Evolutionary conservation across 2,329 filamentous ascomycete genomes (phyloP), one percentile per base, ranked within the genome.

Genomic region (Dactylellina parvicollis): DNA sequence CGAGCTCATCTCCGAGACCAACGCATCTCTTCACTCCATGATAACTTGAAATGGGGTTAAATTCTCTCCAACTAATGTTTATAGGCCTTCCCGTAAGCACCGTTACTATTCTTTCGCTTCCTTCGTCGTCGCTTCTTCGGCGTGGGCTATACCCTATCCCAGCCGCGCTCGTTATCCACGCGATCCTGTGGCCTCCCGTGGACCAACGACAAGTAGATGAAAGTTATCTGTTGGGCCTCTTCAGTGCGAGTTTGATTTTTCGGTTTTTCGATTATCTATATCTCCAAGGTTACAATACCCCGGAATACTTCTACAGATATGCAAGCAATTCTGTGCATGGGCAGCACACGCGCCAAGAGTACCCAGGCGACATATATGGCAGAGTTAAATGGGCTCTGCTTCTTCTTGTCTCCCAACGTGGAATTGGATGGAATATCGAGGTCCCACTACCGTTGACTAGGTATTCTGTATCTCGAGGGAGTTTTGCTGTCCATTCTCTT

Each of bases 381-480:
- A 50, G 59, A 8, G 36, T 72, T 0, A 26, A 30, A 32, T 72
- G 67, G 67, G 52, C 38, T 14, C 30, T 60, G 4, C 16, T 52
- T 14, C 38, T 72, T 3, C 34, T 72, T 16, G 4, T 65, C 9
- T 65, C 67, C 9, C 59, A 52, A 14, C 67, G 67, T 14, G 67
- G 67, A 4, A 72, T 72, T 18, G 67, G 67, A n/a, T 72, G 67
- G 67, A 72, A 72, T 16, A 40, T 60, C 36, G 26, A 72, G 24
- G 60, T 65, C 16, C 60, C 67, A 9, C 10, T 65, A 8, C 60
- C 67, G 16, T 20, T 28, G 4, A 72, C 59, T 9, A 55, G 54
- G 18, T 60, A 60, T 12, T 5, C 44, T 0, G 12, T 14, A 0
- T 44, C 16, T 9, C 44, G 38, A 26, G 22, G 22, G 8, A 52